These are phyloP conservation scores for Wallacemonas sp. DNA, from an alignment of 208 protist genomes.

Conservation along the genomic window DNA sequence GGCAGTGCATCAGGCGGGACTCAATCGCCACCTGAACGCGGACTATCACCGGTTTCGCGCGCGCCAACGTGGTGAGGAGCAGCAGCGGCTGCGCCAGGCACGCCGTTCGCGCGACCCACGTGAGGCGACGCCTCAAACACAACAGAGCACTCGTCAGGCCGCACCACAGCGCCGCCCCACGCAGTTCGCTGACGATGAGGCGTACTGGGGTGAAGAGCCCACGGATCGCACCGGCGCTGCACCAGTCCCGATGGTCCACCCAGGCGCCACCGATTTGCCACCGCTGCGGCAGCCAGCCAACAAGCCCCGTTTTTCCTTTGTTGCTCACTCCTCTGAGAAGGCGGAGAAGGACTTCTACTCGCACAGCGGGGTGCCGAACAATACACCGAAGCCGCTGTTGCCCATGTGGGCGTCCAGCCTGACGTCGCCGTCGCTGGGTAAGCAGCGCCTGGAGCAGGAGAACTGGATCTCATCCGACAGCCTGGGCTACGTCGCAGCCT, in stretches of 20 bases:
- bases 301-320: slow-evolving; percentile 48
- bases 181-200: slow-evolving; percentile 1
- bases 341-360: slow-evolving; percentile 18
- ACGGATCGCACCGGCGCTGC: background rate
- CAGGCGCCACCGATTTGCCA: background rate
- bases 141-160: background rate
- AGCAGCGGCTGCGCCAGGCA: background rate
- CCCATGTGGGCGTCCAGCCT: slow-evolving; percentile 77
- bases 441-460: slow-evolving; percentile 44
- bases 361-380: slow-evolving; percentile 57
- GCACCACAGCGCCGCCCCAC: background rate
- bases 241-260: background rate
- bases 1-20: background rate
- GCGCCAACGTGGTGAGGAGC: background rate
- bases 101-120: too few species aligned
- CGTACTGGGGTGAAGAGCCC: background rate
- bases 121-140: background rate
- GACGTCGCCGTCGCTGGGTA: slow-evolving; percentile 54
- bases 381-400: slow-evolving; percentile 55
- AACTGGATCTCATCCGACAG: slow-evolving; percentile 60
- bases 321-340: slow-evolving; percentile 27
- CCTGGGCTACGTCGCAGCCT: slow-evolving; percentile 26
- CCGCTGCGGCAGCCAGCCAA: slow-evolving; percentile 21
- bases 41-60: slow-evolving; percentile 1
- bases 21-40: slow-evolving; percentile 6